Evolutionary conservation across 805 yeast species (phyloP).

Genomic region (Candida xiaguanensis): DNA sequence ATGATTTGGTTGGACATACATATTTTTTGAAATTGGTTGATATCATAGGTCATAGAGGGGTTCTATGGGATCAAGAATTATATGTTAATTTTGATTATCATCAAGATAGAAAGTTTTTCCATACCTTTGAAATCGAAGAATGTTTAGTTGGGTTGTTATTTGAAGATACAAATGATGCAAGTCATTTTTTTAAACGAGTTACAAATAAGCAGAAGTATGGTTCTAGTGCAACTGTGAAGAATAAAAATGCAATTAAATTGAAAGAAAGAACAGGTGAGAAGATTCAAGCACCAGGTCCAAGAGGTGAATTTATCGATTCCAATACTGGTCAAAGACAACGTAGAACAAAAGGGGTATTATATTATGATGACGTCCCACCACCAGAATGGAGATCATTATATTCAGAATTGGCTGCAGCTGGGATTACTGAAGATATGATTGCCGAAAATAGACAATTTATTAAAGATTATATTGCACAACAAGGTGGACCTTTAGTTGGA

Average conservation of each 20-base stretch:
- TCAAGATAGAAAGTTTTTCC: slow-evolving; percentile 94
- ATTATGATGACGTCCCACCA: slow-evolving; percentile 78
- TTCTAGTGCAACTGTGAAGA: slow-evolving; percentile 78
- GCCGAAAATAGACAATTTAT: slow-evolving; percentile 82
- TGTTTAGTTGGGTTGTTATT: slow-evolving; percentile 83
- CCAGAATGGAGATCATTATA: slow-evolving; percentile 80
- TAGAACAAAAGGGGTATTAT: slow-evolving; percentile 55
- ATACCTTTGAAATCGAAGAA: slow-evolving; percentile 89
- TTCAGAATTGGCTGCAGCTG: slow-evolving; percentile 67
- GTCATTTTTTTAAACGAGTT: slow-evolving; percentile 79
- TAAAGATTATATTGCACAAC: slow-evolving; percentile 68
- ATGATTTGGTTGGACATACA: slow-evolving; percentile 92
- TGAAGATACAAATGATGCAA: slow-evolving; percentile 85
- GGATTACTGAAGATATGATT: slow-evolving; percentile 84
- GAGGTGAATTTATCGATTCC: slow-evolving; percentile 56
- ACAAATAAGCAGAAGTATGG: slow-evolving; percentile 75
- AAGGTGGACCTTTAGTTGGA: slow-evolving; percentile 79
- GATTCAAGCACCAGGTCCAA: slow-evolving; percentile 49
- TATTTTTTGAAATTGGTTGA: slow-evolving; percentile 89
- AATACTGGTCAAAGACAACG: slow-evolving; percentile 53
- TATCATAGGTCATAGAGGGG: slow-evolving; percentile 76
- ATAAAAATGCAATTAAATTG: slow-evolving; percentile 83
- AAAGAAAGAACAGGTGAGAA: slow-evolving; percentile 41
- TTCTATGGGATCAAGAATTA: slow-evolving; percentile 95
- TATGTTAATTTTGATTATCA: slow-evolving; percentile 84